Base-by-base conservation (phyloP, 305 asterid species). In the Petunia hybrid region DNA sequence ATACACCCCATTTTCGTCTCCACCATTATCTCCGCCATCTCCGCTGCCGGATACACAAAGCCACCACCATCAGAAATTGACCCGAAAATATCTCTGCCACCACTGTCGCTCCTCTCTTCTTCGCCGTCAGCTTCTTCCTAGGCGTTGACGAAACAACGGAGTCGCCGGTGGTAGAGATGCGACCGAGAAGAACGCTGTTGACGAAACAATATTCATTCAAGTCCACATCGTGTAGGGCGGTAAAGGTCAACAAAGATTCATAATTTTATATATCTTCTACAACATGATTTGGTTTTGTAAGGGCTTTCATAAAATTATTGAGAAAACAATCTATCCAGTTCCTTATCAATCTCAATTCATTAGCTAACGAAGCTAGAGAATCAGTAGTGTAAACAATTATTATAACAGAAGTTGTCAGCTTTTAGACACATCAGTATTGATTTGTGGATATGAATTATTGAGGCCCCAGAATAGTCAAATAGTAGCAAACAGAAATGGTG, bases 381-480 rank as follows among this genome's bases (percentile, higher is more conserved):
- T 4, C n/a, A 69, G 12, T 51, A 53, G 46, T 73, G 78, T 48
- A 73, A 73, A 73, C 36, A 51, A 73, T 51, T 51, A 73, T 51
- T 51, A 36, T 35, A 2, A 35, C 4, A 48, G 35, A 13, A 51
- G 40, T 65, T 73, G 2, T 46, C 10, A 46, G 48, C 13, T 5
- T 71, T 46, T 71, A 0, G 77, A 31, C 41, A 46, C 36, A 73
- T 12, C n/a, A 6, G 4, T 8, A 43, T 40, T 22, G 31, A 16
- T 3, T 73, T 5, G 36, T 73, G 78, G 62, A 62, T 0, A 73
- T 51, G 45, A 73, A 73, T 73, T 51, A 51, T 73, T 51, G 35
- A 73, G 14, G 46, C 8, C 63, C 63, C 62, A 73, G 3, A 31
- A 35, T 31, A 35, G 43, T 16, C 39, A 42, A 68, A 43, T 6